phyloP scores from a whole-genome alignment of 176 grass and related monocot species.

The Echinochloa phyllopogon region DNA sequence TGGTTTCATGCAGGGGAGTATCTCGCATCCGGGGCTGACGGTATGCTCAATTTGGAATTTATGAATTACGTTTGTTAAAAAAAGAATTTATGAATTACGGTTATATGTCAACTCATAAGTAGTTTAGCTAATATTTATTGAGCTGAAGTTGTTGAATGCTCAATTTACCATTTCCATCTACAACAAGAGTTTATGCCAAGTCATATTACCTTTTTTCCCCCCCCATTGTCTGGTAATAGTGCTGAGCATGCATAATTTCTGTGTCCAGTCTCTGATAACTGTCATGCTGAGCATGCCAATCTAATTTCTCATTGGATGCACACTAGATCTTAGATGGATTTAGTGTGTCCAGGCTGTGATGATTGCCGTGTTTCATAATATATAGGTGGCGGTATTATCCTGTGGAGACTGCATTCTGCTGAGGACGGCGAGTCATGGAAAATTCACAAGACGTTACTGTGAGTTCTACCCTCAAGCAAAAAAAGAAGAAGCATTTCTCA shows the following conservation, averaged over 20 bases:
- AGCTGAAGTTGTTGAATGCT: background rate
- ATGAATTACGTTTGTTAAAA: background rate
- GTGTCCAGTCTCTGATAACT: background rate
- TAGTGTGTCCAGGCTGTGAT: background rate
- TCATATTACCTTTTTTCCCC: background rate
- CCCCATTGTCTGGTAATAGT: background rate
- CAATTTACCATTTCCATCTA: background rate
- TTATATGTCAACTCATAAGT: background rate
- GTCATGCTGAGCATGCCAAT: background rate
- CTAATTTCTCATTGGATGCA: background rate
- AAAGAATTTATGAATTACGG: background rate
- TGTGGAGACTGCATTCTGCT: constrained; percentile 71
- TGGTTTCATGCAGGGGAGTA: constrained; percentile 66
- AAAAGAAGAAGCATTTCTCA: background rate
- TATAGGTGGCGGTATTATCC: constrained; percentile 77
- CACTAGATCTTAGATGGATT: background rate
- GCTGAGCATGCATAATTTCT: background rate
- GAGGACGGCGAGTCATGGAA: constrained; percentile 65
- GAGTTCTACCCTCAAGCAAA: constrained; percentile 7
- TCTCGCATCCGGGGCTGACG: constrained; percentile 87
- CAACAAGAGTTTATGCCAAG: background rate
- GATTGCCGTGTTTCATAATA: background rate
- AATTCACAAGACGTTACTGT: constrained; percentile 78
- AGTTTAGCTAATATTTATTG: background rate
- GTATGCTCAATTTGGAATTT: constrained; percentile 51